These are phyloP conservation scores for Coniferiporia weirii DNA, from an alignment of 1,284 basidiomycete species.

Conservation along the genomic window DNA sequence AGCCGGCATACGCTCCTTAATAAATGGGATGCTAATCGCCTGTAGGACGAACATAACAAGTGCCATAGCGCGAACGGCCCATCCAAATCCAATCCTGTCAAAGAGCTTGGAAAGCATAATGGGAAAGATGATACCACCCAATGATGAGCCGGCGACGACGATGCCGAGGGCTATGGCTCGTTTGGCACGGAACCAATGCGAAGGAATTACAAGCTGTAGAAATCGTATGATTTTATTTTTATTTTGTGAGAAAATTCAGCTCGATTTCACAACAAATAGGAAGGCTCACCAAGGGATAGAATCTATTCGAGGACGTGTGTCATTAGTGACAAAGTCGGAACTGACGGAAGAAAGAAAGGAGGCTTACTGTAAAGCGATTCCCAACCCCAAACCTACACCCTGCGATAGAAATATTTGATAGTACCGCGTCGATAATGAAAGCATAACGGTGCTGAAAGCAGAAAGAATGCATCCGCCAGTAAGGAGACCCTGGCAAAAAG, in stretches of 20 bases:
- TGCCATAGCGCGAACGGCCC: conserved; percentile 30
- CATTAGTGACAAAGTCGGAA: background rate
- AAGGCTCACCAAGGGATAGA: conserved; percentile 16
- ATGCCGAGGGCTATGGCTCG: conserved; percentile 47
- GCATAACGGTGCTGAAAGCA: conserved; percentile 18
- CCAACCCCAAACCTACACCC: conserved; percentile 15
- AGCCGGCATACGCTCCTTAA: conserved; percentile 17
- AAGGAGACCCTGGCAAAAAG: conserved; percentile 13
- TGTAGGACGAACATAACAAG: conserved; percentile 14
- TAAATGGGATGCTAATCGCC: conserved; percentile 16
- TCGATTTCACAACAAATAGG: background rate
- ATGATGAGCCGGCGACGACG: conserved; percentile 32
- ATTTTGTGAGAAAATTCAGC: background rate
- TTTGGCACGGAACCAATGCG: conserved; percentile 25
- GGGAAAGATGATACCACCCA: conserved; percentile 43
- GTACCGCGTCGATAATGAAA: conserved; percentile 17
- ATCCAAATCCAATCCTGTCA: conserved; percentile 34
- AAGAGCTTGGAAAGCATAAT: conserved; percentile 48
- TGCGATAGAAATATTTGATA: conserved; percentile 20
- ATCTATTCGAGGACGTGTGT: conserved; percentile 1
- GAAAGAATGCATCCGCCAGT: conserved; percentile 16
- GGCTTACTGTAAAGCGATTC: conserved; percentile 18
- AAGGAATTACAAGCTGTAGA: conserved; percentile 16
- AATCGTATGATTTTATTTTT: background rate
- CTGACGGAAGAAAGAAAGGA: background rate